phyloP scores from a whole-genome alignment of 495 filamentous ascomycete species.

The Penicillium herquei region DNA sequence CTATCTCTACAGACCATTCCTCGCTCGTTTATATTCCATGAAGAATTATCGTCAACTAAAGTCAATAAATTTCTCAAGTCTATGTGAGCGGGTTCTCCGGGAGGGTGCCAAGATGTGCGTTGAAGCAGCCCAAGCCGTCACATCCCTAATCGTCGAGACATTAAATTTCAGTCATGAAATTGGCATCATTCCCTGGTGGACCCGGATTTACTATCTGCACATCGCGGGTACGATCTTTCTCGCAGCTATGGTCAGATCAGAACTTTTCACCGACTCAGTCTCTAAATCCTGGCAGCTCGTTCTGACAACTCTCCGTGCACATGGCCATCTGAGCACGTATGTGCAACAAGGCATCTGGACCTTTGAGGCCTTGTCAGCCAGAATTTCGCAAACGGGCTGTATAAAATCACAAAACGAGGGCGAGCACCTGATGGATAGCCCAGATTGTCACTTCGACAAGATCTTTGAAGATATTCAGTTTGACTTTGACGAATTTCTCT shows the following conservation, averaged over 20 bases:
- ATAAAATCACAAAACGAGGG: not conserved
- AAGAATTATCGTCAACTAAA: constrained; percentile 6
- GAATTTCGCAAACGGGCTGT: constrained; percentile 4
- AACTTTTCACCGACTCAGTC: constrained; percentile 21
- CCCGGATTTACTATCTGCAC: constrained; percentile 25
- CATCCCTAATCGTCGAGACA: constrained; percentile 16
- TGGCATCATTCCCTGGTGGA: constrained; percentile 24
- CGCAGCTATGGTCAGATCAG: constrained; percentile 20
- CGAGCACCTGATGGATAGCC: not conserved
- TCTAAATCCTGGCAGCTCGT: constrained; percentile 15
- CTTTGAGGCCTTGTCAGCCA: constrained; percentile 16
- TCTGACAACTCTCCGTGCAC: constrained; percentile 13
- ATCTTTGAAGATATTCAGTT: constrained; percentile 10
- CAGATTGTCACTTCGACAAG: constrained; percentile 1
- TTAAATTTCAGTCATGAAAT: constrained; percentile 14
- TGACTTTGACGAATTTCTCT: constrained; percentile 11
- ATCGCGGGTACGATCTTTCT: constrained; percentile 23
- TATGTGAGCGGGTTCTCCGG: constrained; percentile 17
- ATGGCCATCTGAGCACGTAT: constrained; percentile 18
- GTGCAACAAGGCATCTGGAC: constrained; percentile 14
- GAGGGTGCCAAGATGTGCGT: constrained; percentile 21
- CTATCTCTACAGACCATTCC: constrained; percentile 23
- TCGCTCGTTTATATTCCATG: constrained; percentile 21
- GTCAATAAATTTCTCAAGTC: constrained; percentile 4
- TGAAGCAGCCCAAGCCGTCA: constrained; percentile 17